phyloP scores from a whole-genome alignment of 805 yeast species.

The Ogataea allantospora region DNA sequence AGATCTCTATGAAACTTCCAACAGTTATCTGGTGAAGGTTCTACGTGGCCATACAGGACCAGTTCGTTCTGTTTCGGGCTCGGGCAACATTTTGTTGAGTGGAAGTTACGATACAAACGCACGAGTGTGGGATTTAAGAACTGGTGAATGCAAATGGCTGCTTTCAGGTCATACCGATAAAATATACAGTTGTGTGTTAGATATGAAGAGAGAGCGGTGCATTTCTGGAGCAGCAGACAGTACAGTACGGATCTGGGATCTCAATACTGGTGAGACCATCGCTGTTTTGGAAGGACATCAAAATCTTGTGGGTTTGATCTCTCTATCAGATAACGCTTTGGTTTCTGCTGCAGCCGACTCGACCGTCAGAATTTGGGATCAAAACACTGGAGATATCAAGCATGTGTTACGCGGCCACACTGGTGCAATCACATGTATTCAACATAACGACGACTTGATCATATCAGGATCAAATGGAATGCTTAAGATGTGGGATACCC shows the following conservation, averaged over 20 bases:
- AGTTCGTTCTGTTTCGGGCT: constrained; percentile 85
- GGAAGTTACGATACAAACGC: constrained; percentile 91
- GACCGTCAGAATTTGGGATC: constrained; percentile 90
- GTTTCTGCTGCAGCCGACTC: constrained; percentile 97
- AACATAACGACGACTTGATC: constrained; percentile 77
- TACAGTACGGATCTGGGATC: constrained; percentile 86
- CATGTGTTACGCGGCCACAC: constrained; percentile 78
- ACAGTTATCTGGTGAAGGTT: constrained; percentile 67
- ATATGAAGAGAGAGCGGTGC: constrained; percentile 71
- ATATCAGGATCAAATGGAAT: constrained; percentile 89
- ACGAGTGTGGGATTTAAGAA: constrained; percentile 86
- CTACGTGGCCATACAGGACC: constrained; percentile 75
- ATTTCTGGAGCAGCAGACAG: constrained; percentile 91
- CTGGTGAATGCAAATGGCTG: constrained; percentile 69
- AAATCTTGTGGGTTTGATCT: constrained; percentile 83
- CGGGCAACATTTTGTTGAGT: constrained; percentile 78
- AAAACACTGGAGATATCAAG: constrained; percentile 63
- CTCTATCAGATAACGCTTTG: constrained; percentile 68
- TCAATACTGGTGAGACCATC: constrained; percentile 68
- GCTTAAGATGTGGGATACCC: constrained; percentile 83
- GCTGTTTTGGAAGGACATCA: constrained; percentile 82
- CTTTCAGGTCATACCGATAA: constrained; percentile 82
- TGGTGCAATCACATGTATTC: constrained; percentile 90
- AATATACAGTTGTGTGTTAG: constrained; percentile 86
- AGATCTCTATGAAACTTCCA: constrained; percentile 40